These are phyloP conservation scores for Ambrosia trifida DNA, from an alignment of 129 eudicot species.

Conservation along the genomic window DNA sequence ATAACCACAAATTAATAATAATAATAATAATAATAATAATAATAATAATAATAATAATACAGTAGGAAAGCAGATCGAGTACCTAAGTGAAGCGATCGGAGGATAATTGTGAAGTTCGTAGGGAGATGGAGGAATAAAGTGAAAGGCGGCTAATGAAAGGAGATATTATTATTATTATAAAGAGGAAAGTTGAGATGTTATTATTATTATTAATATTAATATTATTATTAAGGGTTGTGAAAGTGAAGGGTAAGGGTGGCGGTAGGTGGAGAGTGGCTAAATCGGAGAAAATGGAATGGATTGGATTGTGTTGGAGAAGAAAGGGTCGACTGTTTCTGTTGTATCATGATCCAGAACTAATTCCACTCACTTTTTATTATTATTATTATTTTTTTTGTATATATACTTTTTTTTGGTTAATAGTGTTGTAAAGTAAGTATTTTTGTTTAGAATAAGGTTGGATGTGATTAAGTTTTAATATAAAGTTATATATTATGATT, in stretches of 20 bases:
- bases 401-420: conserved; percentile 26
- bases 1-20: neutral
- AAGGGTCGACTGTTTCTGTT: conserved; percentile 23
- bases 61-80: conserved; percentile 36
- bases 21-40: neutral
- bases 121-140: conserved; percentile 9
- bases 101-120: conserved; percentile 21
- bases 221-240: conserved; percentile 7
- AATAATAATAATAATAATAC: neutral
- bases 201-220: neutral
- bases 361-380: conserved; percentile 28
- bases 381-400: conserved; percentile 20
- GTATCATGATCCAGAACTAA: conserved; percentile 36
- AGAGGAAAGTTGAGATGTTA: neutral
- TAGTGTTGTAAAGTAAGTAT: conserved; percentile 17
- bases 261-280: conserved; percentile 29
- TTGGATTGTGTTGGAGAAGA: conserved; percentile 34
- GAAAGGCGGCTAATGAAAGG: conserved; percentile 28
- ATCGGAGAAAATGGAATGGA: conserved; percentile 22
- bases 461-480: too few species aligned
- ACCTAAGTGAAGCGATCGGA: conserved; percentile 36
- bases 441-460: too few species aligned
- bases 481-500: too few species aligned
- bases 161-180: conserved; percentile 2
- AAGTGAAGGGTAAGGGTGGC: conserved; percentile 27